Conservation (phyloP, 106 monocot species). For the Acanthochlamys bracteata region DNA sequence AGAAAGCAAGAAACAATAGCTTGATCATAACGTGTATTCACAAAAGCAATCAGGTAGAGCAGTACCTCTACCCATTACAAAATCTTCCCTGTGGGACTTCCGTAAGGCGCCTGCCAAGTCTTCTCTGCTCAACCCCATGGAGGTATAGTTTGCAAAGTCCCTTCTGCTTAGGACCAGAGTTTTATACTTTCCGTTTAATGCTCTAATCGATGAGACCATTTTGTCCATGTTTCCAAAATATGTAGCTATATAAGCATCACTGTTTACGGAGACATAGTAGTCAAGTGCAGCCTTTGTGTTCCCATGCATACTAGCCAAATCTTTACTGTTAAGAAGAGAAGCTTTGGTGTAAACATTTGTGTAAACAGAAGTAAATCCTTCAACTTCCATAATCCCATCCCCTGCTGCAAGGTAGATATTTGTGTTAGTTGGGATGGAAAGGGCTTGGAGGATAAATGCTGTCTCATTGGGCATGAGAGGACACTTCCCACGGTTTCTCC, state of each 20-base stretch:
- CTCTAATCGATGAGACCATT: slow-evolving; percentile 86
- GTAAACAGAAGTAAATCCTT: slow-evolving; percentile 70
- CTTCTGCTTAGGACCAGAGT: slow-evolving; percentile 78
- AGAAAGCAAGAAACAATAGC: not conserved
- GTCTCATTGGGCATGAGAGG: slow-evolving; percentile 88
- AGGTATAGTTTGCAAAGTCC: slow-evolving; percentile 41
- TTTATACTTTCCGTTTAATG: slow-evolving; percentile 37
- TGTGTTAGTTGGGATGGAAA: slow-evolving; percentile 58
- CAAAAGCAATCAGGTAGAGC: slow-evolving; percentile 92
- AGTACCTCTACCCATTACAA: slow-evolving; percentile 61
- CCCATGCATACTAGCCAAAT: slow-evolving; percentile 63
- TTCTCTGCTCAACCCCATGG: slow-evolving; percentile 35
- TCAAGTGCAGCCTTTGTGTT: slow-evolving; percentile 92
- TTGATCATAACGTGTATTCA: slow-evolving; percentile 49
- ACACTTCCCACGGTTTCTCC: slow-evolving; percentile 90
- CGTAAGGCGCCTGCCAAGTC: slow-evolving; percentile 59
- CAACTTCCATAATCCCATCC: slow-evolving; percentile 81
- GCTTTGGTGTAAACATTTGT: slow-evolving; percentile 73
- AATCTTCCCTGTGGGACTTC: slow-evolving; percentile 61
- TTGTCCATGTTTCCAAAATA: slow-evolving; percentile 98
- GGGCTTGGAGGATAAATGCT: slow-evolving; percentile 67
- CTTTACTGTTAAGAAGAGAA: slow-evolving; percentile 35
- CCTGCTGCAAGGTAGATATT: slow-evolving; percentile 82
- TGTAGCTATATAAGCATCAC: slow-evolving; percentile 78
- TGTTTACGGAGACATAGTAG: slow-evolving; percentile 77